Evolutionary conservation across 805 yeast species (phyloP).

Genomic region (Wickerhamiella allomyrinae): DNA sequence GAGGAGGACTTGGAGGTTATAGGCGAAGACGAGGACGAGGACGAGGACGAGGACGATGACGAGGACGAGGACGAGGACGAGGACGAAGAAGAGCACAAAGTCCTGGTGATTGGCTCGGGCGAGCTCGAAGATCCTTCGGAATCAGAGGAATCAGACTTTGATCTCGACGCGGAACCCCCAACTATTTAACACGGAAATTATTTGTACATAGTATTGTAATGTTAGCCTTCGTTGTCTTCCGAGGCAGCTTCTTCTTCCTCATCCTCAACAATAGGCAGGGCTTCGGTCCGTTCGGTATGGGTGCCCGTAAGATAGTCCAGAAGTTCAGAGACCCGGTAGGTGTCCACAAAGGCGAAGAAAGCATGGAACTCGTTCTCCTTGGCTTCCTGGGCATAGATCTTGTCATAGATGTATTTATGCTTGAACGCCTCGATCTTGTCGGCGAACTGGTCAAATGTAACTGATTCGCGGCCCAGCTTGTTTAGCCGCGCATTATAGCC

Average conservation of each 20-base stretch:
- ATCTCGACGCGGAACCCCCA: constrained; percentile 8
- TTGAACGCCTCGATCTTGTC: constrained; percentile 74
- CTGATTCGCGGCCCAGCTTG: constrained; percentile 61
- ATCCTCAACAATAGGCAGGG: constrained; percentile 1
- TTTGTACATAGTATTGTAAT: neutral
- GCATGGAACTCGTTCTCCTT: constrained; percentile 81
- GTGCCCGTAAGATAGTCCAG: constrained; percentile 37
- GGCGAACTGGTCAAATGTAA: constrained; percentile 53
- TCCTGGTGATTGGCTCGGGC: constrained; percentile 16
- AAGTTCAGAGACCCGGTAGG: constrained; percentile 51
- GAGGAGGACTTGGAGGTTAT: neutral
- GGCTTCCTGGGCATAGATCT: constrained; percentile 80
- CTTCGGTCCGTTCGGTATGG: constrained; percentile 10
- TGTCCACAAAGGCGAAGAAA: constrained; percentile 81
- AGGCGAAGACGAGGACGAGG: too few relatives aligned
- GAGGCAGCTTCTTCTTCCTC: constrained; percentile 24
- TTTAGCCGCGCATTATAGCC: constrained; percentile 60
- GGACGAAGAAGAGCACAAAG: constrained; percentile 8
- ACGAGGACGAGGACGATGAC: constrained; percentile 17
- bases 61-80: constrained; percentile 19
- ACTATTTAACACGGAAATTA: neutral
- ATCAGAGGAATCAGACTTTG: constrained; percentile 5
- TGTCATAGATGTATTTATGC: constrained; percentile 76
- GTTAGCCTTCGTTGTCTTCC: constrained; percentile 18
- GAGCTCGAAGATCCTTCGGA: constrained; percentile 10